These are phyloP conservation scores for Notholithocarpus densiflorus DNA, from an alignment of 306 rosid genomes.

Conservation along the genomic window DNA sequence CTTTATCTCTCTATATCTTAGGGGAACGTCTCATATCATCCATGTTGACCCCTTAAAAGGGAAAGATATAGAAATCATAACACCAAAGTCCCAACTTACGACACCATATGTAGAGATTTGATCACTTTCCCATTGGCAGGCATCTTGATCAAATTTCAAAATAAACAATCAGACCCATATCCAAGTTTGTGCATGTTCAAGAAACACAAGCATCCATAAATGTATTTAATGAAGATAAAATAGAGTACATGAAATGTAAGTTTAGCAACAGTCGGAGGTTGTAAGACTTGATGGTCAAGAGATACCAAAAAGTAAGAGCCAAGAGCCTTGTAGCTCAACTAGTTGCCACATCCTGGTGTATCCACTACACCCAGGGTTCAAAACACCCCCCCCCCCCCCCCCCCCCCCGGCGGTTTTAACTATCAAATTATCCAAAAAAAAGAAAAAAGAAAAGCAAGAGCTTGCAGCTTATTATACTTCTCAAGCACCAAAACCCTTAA, in stretches of 20 bases:
- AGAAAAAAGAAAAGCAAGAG: no score
- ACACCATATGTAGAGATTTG: neutral
- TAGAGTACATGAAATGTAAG: no score
- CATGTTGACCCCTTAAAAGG: neutral
- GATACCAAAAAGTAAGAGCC: no score
- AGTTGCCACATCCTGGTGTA: no score
- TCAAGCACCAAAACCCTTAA: neutral
- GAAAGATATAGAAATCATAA: neutral
- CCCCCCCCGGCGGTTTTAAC: no score
- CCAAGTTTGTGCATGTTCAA: neutral
- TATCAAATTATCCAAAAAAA: no score
- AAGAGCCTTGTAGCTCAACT: no score
- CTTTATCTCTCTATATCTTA: neutral
- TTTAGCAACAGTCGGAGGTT: no score
- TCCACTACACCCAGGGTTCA: no score
- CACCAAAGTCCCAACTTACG: neutral
- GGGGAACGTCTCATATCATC: neutral
- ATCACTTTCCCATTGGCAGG: neutral
- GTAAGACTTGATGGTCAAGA: no score
- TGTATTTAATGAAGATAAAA: neutral
- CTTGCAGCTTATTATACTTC: neutral
- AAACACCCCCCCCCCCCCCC: accelerated
- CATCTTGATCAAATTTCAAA: neutral
- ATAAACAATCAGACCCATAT: neutral
- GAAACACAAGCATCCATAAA: neutral